phyloP scores from a whole-genome alignment of 2,329 filamentous ascomycete genomes.

The Fonsecaea pedrosoi region DNA sequence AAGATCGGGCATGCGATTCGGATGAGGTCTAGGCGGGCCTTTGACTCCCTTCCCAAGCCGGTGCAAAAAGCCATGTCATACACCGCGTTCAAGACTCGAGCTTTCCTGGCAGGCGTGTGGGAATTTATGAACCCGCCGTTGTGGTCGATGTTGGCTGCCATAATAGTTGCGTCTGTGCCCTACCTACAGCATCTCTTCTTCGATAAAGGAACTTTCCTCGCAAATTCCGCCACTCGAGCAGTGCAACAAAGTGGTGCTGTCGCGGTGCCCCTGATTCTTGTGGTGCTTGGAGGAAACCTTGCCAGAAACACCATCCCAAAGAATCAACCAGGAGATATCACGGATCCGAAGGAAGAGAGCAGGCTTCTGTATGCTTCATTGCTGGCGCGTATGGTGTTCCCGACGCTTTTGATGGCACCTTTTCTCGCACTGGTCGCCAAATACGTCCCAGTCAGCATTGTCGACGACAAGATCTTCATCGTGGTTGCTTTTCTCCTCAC shows the following conservation, averaged over 20 bases:
- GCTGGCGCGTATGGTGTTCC: constrained; percentile 88
- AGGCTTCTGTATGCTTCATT: constrained; percentile 86
- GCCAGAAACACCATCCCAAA: constrained; percentile 85
- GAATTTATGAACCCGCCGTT: constrained; percentile 98
- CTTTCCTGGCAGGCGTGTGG: constrained; percentile 73
- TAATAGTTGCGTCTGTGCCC: constrained; percentile 88
- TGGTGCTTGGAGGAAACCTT: constrained; percentile 92
- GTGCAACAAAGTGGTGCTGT: constrained; percentile 85
- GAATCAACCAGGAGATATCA: constrained; percentile 68
- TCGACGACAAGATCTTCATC: constrained; percentile 97
- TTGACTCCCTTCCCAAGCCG: constrained; percentile 59
- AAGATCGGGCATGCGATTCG: constrained; percentile 37
- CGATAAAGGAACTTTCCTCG: constrained; percentile 82
- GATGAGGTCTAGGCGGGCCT: constrained; percentile 45
- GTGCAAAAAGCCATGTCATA: constrained; percentile 59
- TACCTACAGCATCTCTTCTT: constrained; percentile 85
- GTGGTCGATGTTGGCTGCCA: constrained; percentile 94
- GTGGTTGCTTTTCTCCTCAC: constrained; percentile 97
- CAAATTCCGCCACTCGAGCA: constrained; percentile 90
- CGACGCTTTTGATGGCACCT: constrained; percentile 90
- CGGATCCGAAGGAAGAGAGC: constrained; percentile 71
- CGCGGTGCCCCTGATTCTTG: constrained; percentile 91
- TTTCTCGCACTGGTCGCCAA: constrained; percentile 86
- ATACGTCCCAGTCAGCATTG: constrained; percentile 87
- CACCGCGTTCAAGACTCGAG: constrained; percentile 51